phyloP scores from a whole-genome alignment of 2,329 filamentous ascomycete species.

The Aspergillus tubingensis region DNA sequence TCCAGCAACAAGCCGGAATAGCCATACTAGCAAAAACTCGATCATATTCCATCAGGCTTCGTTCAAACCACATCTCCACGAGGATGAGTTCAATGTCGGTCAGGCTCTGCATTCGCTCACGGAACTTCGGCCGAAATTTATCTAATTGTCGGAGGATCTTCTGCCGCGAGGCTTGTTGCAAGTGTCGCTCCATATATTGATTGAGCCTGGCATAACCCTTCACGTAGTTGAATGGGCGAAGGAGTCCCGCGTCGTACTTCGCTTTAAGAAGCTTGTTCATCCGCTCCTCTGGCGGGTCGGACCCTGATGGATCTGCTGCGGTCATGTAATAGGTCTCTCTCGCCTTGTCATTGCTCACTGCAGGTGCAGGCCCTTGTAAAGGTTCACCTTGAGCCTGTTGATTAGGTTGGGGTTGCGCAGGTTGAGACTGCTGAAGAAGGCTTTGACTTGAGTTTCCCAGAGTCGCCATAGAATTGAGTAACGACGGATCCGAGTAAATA shows the following conservation, averaged over 20 bases:
- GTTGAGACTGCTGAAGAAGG: conserved; percentile 40
- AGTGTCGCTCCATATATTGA: conserved; percentile 87
- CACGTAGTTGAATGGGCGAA: conserved; percentile 98
- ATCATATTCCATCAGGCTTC: conserved; percentile 95
- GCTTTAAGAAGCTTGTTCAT: conserved; percentile 93
- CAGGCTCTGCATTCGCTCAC: conserved; percentile 87
- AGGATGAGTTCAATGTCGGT: conserved; percentile 93
- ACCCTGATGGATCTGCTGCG: conserved; percentile 88
- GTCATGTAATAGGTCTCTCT: conserved; percentile 92
- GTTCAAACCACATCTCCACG: conserved; percentile 99
- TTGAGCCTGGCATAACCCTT: conserved; percentile 90
- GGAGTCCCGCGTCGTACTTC: conserved; percentile 91
- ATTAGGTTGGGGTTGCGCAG: conserved; percentile 32
- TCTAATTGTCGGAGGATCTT: conserved; percentile 91
- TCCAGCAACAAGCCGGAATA: conserved; percentile 95
- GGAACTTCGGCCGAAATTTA: conserved; percentile 90
- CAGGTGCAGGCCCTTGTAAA: conserved; percentile 63
- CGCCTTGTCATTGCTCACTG: conserved; percentile 66
- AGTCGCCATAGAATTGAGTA: conserved; percentile 48
- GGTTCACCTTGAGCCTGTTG: conserved; percentile 49
- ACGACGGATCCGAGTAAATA: conserved; percentile 61
- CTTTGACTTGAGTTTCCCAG: conserved; percentile 33
- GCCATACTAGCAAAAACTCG: conserved; percentile 99
- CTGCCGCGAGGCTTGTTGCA: conserved; percentile 78
- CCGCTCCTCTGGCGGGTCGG: conserved; percentile 83